Evolutionary conservation across 2,329 filamentous ascomycete genomes (phyloP).

Genomic region (Fusarium decemcellulare): DNA sequence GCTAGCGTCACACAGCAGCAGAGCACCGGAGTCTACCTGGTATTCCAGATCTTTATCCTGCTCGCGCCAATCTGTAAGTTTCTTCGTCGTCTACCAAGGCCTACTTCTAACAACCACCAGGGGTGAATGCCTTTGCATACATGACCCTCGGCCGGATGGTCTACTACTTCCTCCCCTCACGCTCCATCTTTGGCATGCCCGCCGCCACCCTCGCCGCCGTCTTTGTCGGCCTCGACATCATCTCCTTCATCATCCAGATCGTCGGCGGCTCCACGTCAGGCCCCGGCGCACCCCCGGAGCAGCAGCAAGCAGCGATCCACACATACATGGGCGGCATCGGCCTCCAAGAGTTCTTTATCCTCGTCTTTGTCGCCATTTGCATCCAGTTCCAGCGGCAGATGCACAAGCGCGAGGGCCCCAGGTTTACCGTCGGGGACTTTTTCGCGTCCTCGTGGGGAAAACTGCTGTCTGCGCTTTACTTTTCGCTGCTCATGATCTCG

Average conservation of each 20-base stretch:
- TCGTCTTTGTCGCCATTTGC: constrained; percentile 60
- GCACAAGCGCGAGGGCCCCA: background rate
- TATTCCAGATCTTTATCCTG: constrained; percentile 44
- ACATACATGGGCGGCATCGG: constrained; percentile 69
- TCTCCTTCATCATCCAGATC: constrained; percentile 53
- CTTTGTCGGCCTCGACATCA: constrained; percentile 59
- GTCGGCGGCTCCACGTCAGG: constrained; percentile 50
- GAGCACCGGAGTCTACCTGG: constrained; percentile 29
- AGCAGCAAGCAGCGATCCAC: constrained; percentile 52
- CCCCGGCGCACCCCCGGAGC: constrained; percentile 43
- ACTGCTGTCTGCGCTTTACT: constrained; percentile 50
- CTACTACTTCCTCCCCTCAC: constrained; percentile 57
- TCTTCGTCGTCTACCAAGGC: no score
- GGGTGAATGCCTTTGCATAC: constrained; percentile 63
- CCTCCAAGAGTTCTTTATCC: constrained; percentile 64
- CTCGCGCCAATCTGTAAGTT: constrained; percentile 41
- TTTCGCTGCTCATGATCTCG: constrained; percentile 54
- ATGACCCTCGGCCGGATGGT: constrained; percentile 63
- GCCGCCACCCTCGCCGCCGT: constrained; percentile 53
- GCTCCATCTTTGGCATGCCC: constrained; percentile 54
- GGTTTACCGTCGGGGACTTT: background rate
- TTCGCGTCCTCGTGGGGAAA: constrained; percentile 23
- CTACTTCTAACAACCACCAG: constrained; percentile 37
- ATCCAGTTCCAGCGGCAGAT: constrained; percentile 36
- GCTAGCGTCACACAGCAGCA: constrained; percentile 41